phyloP scores from a whole-genome alignment of 345 rosid species.

The Syzygium grande region DNA sequence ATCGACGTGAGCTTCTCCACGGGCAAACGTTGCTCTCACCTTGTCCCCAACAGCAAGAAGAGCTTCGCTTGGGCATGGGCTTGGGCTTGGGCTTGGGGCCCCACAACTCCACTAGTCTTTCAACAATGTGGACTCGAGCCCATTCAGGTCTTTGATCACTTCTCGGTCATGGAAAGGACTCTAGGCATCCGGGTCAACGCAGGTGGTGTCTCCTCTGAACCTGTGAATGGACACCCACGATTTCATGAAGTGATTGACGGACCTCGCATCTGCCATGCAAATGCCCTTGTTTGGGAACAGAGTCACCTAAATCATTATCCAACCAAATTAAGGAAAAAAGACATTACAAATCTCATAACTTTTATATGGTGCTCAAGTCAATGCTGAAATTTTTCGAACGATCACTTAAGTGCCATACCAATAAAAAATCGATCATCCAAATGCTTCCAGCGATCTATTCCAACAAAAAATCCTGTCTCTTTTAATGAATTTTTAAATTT shows the following conservation, averaged over 20 bases:
- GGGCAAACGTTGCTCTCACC: constrained; percentile 18
- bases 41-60: neutral
- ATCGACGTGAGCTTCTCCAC: neutral
- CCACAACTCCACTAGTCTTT: neutral
- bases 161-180: constrained; percentile 6
- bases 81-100: neutral
- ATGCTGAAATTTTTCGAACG: no score
- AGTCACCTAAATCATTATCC: constrained; percentile 1
- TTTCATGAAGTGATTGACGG: constrained; percentile 28
- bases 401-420: no score
- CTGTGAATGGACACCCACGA: constrained; percentile 22
- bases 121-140: constrained; percentile 3
- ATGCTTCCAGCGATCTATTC: no score
- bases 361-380: no score
- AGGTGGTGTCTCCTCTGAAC: neutral
- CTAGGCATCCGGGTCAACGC: neutral
- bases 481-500: no score
- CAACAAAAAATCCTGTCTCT: no score
- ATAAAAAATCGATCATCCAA: no score
- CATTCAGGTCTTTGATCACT: constrained; percentile 10
- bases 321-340: no score
- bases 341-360: no score
- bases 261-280: constrained; percentile 26
- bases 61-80: neutral
- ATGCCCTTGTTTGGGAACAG: constrained; percentile 30